phyloP scores from a whole-genome alignment of 2,329 filamentous ascomycete genomes.

The Apiospora koreana region DNA sequence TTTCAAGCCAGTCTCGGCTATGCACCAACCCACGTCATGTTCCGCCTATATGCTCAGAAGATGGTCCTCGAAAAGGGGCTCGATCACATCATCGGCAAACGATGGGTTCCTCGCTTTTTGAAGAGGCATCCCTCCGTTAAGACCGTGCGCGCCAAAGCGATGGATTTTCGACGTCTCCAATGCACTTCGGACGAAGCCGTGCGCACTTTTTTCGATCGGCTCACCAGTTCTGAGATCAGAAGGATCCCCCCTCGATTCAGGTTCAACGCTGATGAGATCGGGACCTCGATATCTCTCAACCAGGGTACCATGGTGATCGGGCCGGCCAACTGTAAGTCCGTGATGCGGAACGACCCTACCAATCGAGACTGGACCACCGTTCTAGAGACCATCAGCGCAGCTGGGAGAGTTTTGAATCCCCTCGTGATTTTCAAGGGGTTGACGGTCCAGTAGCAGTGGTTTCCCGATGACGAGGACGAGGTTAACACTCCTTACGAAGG shows the following conservation, averaged over 20 bases:
- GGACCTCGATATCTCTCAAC: neutral
- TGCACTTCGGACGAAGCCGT: neutral
- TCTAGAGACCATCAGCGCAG: neutral
- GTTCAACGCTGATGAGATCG: neutral
- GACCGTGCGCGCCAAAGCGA: neutral
- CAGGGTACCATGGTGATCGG: neutral
- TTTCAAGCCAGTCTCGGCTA: neutral
- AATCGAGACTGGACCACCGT: neutral
- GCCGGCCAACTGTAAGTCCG: neutral
- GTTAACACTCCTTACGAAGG: neutral
- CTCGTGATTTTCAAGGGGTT: neutral
- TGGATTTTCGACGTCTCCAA: neutral
- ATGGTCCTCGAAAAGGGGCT: neutral
- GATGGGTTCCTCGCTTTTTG: neutral
- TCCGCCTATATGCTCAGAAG: neutral
- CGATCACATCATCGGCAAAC: neutral
- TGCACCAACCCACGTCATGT: neutral
- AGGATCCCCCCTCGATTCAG: neutral
- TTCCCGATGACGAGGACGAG: neutral
- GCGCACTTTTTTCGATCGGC: neutral
- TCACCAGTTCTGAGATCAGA: too few relatives aligned
- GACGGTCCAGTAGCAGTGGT: neutral
- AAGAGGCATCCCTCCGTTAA: neutral
- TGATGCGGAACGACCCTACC: neutral
- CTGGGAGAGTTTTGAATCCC: neutral